Evolutionary conservation across 2,329 filamentous ascomycete genomes (phyloP).

Genomic region (Curvularia spicifera): DNA sequence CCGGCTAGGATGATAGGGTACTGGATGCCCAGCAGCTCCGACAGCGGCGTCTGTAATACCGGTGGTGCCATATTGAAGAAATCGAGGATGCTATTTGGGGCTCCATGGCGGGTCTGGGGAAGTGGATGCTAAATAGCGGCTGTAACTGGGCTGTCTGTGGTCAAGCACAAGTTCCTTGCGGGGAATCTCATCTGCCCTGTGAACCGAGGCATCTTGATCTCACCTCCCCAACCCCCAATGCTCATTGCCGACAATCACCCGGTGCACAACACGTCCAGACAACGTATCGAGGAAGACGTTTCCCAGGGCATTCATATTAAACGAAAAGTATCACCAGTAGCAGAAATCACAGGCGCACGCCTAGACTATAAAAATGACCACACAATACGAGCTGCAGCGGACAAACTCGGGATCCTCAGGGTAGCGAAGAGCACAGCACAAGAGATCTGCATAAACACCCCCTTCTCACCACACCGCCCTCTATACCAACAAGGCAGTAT

Average conservation of each 20-base stretch:
- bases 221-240: conserved; percentile 8
- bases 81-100: conserved; percentile 1
- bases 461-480: background rate
- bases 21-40: conserved; percentile 74
- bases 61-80: conserved; percentile 40
- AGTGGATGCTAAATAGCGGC: conserved; percentile 36
- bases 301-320: background rate
- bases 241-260: conserved; percentile 3
- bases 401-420: background rate
- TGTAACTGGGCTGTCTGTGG: conserved; percentile 16
- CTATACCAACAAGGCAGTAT: background rate
- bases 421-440: background rate
- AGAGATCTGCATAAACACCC: background rate
- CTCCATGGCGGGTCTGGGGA: conserved; percentile 31
- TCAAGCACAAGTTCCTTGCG: conserved; percentile 26
- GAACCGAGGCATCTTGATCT: conserved; percentile 29
- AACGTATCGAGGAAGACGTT: background rate
- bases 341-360: background rate
- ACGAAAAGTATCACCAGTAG: background rate
- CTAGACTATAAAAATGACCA: background rate
- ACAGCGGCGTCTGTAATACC: conserved; percentile 48
- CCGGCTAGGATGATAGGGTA: conserved; percentile 92
- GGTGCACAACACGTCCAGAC: background rate
- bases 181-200: conserved; percentile 16
- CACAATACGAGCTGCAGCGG: background rate